Conservation (phyloP, 2,329 filamentous ascomycete genomes). For the Akanthomyces uredinophilus region DNA sequence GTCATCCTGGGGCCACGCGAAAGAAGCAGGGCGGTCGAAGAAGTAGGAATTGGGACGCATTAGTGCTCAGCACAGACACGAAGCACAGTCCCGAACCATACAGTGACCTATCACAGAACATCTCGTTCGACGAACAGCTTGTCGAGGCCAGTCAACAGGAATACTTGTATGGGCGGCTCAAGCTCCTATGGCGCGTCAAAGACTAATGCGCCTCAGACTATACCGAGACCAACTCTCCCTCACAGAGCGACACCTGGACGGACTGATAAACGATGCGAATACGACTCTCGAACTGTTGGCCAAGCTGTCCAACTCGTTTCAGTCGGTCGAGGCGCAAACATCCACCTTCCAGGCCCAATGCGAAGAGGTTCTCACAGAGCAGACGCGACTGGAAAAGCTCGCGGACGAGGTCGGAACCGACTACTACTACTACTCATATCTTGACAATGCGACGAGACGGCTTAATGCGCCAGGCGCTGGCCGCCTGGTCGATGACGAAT, state of each 20-base stretch:
- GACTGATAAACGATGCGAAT: conserved; percentile 71
- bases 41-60: conserved; percentile 46
- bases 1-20: conserved; percentile 28
- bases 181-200: neutral
- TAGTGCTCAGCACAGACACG: conserved; percentile 31
- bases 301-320: conserved; percentile 78
- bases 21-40: conserved; percentile 33
- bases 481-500: conserved; percentile 74
- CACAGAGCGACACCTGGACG: conserved; percentile 76
- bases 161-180: conserved; percentile 58
- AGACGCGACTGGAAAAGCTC: conserved; percentile 70
- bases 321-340: conserved; percentile 81
- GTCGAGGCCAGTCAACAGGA: conserved; percentile 79
- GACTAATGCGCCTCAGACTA: conserved; percentile 41
- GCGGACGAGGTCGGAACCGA: conserved; percentile 84
- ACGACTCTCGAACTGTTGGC: conserved; percentile 71
- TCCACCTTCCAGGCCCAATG: conserved; percentile 91
- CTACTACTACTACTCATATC: conserved; percentile 88
- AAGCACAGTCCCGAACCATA: neutral
- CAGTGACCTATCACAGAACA: conserved; percentile 16
- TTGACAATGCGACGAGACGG: conserved; percentile 83
- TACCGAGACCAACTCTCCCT: conserved; percentile 78
- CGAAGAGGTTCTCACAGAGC: conserved; percentile 77
- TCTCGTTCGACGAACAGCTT: conserved; percentile 57
- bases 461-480: conserved; percentile 89